Evolutionary conservation across 208 protist genomes (phyloP).

Genomic region (Novymonas esmeraldas): DNA sequence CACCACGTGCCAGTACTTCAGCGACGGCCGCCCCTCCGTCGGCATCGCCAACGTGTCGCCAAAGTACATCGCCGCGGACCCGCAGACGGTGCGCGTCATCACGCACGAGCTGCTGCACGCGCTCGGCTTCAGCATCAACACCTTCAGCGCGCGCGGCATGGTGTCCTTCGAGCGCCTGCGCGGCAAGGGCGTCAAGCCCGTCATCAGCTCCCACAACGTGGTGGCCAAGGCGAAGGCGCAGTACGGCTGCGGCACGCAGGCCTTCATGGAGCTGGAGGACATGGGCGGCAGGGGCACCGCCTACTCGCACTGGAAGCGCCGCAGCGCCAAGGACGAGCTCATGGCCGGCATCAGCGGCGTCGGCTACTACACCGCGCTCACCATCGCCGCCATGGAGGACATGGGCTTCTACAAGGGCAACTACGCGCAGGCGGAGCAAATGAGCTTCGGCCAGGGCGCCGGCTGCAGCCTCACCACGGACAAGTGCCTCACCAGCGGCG

Average conservation of each 20-base stretch:
- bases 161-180: conserved; percentile 17
- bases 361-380: no score
- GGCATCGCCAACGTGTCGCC: conserved; percentile 39
- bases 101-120: conserved; percentile 86
- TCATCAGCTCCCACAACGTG: conserved; percentile 40
- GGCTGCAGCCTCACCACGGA: no score
- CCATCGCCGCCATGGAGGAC: no score
- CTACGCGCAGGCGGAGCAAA: no score
- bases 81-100: conserved; percentile 17
- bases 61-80: conserved; percentile 2
- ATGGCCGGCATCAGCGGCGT: no score
- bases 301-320: no score
- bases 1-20: conserved; percentile 34
- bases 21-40: conserved; percentile 25
- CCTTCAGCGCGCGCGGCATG: conserved; percentile 13
- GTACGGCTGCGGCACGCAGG: conserved; percentile 60
- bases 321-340: no score
- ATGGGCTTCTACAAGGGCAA: no score
- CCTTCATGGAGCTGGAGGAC: conserved; percentile 79
- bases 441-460: no score
- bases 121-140: conserved; percentile 56
- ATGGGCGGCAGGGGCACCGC: no score
- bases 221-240: conserved; percentile 38
- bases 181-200: conserved; percentile 25
- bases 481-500: no score